A percentile compares a stretch with the other conserved stretches of the same genome.
Evolutionary conservation across 306 rosid species (phyloP).

Genomic region (Prunus salicina): DNA sequence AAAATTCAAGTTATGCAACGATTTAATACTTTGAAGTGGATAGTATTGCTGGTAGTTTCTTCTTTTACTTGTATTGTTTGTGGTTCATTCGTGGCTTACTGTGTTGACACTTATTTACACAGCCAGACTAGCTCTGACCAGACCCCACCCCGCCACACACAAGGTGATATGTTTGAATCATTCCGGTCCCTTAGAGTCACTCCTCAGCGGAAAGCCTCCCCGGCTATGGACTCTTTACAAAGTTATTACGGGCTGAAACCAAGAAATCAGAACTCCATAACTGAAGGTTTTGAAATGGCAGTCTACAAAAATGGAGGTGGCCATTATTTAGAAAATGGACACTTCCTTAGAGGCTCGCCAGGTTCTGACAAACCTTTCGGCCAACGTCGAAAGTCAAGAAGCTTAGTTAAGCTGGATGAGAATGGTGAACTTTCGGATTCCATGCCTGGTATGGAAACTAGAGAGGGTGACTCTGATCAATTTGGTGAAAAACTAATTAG

Average conservation of each 20-base stretch:
- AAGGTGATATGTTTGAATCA: conserved; percentile 54
- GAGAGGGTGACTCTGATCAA: conserved; percentile 38
- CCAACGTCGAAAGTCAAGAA: conserved; percentile 54
- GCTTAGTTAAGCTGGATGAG: conserved; percentile 59
- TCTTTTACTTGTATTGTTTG: not conserved
- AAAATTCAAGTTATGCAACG: not conserved
- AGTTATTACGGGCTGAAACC: conserved; percentile 72
- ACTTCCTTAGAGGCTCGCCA: conserved; percentile 16
- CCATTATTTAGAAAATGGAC: conserved; percentile 40
- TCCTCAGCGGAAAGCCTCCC: conserved; percentile 45
- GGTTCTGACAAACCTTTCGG: conserved; percentile 25
- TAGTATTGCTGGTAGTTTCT: not conserved
- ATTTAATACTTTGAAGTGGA: no score
- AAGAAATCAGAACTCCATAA: conserved; percentile 23
- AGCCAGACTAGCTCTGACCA: conserved; percentile 40
- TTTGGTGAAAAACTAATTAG: conserved; percentile 48
- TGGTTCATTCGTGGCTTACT: conserved; percentile 15
- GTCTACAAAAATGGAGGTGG: conserved; percentile 27
- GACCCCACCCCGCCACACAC: conserved; percentile 24
- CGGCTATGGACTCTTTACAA: conserved; percentile 75
- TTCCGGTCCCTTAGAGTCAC: conserved; percentile 53
- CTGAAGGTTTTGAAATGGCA: conserved; percentile 40
- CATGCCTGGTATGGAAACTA: conserved; percentile 18
- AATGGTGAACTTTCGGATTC: conserved; percentile 34
- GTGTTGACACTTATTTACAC: conserved; percentile 21